Base-by-base conservation (phyloP, 129 eudicot species). In the Logfia minima region DNA sequence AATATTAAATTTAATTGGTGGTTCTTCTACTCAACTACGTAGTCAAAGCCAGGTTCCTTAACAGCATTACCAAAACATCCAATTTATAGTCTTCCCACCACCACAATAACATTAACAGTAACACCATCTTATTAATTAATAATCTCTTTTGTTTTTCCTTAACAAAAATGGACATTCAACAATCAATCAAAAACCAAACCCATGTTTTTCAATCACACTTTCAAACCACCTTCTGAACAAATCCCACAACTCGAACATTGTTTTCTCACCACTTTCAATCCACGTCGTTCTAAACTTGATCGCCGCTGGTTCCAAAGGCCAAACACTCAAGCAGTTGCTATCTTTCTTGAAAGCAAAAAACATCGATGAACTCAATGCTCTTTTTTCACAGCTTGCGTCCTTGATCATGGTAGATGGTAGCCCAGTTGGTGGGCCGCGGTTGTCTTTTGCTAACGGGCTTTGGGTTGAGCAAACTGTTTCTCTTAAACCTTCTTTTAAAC, bases 201-300 rank as follows among this genome's bases (percentile, higher is more conserved):
- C 28, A n/a, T 8, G 71, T 24, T 24, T 32, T 18, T 65, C 43
- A 34, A 37, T 32, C 51, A 66, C 71, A 17, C 51, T 66, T 35
- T 43, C 71, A n/a, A 66, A 34, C 17, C 52, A 66, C 51, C 52
- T 35, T 34, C 71, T n/a, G 28, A 66, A 35, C 45, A 17, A 66
- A 66, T 18, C 71, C 51, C 22, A 19, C n/a, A 66, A 18, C 4
- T 66, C 52, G 4, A 66, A 66, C 45, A 14, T 66, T 17, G 51
- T 66, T 66, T 66, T 66, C 51, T 66, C 71, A 7, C 71, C 71
- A 2, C 71, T 66, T 66, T 66, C 71, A 8, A 66, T 66, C 51
- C 71, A 66, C 2, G 71, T 66, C 71, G 51, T 66, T 9, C 24
- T 66, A 10, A 35, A 43, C 51, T 66, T 66, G 24, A 35, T 66